These are phyloP conservation scores for Flaveria brownii DNA, from an alignment of 129 eudicot genomes.

Conservation along the genomic window DNA sequence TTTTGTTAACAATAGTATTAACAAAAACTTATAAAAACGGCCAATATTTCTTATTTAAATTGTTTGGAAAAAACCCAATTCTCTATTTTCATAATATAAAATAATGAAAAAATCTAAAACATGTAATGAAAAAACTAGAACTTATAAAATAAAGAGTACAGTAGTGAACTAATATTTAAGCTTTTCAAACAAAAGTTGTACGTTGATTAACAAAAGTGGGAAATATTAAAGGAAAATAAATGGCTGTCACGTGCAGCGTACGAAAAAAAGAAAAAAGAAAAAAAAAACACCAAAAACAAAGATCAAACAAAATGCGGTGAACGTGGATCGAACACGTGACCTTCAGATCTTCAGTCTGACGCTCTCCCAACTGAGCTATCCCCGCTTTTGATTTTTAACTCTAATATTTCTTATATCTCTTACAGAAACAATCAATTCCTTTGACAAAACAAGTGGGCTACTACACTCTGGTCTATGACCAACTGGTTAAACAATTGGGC, in stretches of 20 bases:
- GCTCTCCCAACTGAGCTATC: slow-evolving; percentile 99
- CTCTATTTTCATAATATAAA: too few species aligned
- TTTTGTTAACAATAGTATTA: too few species aligned
- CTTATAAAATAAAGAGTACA: too few species aligned
- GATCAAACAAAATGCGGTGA: slow-evolving; percentile 58
- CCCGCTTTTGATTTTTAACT: slow-evolving; percentile 33
- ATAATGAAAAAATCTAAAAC: too few species aligned
- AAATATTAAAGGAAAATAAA: background rate
- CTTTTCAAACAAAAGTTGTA: background rate
- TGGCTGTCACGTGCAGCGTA: background rate
- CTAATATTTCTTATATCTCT: background rate
- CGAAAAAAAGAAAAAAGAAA: background rate
- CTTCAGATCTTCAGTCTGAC: slow-evolving; percentile 93
- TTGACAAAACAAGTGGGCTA: slow-evolving; percentile 54
- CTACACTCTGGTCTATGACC: slow-evolving; percentile 45
- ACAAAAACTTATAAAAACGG: too few species aligned
- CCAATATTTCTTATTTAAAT: too few species aligned
- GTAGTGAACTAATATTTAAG: background rate
- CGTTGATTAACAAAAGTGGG: background rate
- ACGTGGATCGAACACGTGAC: slow-evolving; percentile 96
- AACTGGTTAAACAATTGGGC: slow-evolving; percentile 47
- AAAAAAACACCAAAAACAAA: too few species aligned
- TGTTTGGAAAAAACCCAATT: too few species aligned
- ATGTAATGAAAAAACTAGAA: too few species aligned
- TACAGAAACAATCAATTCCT: slow-evolving; percentile 56